Percentiles rank a stretch among this genome's conserved stretches.
Evolutionary conservation across 345 rosid species (phyloP).

Genomic region (Bretschneidera sinensis): DNA sequence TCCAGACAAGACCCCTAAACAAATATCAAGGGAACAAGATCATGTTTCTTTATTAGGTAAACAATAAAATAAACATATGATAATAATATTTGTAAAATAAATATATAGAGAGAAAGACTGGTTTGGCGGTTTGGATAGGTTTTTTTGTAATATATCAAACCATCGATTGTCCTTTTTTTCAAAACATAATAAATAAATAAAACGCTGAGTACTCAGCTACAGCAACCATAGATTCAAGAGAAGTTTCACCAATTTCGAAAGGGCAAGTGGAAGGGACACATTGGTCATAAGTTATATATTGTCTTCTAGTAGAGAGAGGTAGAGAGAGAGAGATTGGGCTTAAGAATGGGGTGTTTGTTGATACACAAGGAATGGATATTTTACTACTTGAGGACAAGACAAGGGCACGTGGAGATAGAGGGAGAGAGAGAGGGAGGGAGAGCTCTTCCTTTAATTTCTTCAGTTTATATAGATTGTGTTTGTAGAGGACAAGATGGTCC

Average conservation of each 20-base stretch:
- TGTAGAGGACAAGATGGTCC: constrained; percentile 57
- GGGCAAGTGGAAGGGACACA: constrained; percentile 21
- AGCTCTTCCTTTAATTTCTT: constrained; percentile 24
- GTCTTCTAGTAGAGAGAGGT: constrained; percentile 19
- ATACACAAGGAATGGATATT: constrained; percentile 34
- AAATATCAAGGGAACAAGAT: too few species aligned
- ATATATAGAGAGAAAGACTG: too few species aligned
- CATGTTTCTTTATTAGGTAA: too few species aligned
- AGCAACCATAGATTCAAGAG: constrained; percentile 1
- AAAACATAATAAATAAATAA: too few species aligned
- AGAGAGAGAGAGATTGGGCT: constrained; percentile 12
- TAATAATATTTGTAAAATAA: too few species aligned
- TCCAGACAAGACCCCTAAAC: too few species aligned
- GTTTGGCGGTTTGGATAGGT: too few species aligned
- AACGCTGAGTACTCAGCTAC: background rate
- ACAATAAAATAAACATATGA: too few species aligned
- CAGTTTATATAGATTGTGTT: constrained; percentile 23
- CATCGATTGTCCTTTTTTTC: too few species aligned
- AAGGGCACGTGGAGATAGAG: constrained; percentile 50
- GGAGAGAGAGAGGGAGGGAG: constrained; percentile 13
- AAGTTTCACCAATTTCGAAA: constrained; percentile 26
- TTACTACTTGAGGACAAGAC: constrained; percentile 45
- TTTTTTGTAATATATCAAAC: too few species aligned
- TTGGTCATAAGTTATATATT: constrained; percentile 25
- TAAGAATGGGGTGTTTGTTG: constrained; percentile 8